Conservation (phyloP, 2,329 filamentous ascomycete genomes). For the Achaetomium macrosporum region DNA sequence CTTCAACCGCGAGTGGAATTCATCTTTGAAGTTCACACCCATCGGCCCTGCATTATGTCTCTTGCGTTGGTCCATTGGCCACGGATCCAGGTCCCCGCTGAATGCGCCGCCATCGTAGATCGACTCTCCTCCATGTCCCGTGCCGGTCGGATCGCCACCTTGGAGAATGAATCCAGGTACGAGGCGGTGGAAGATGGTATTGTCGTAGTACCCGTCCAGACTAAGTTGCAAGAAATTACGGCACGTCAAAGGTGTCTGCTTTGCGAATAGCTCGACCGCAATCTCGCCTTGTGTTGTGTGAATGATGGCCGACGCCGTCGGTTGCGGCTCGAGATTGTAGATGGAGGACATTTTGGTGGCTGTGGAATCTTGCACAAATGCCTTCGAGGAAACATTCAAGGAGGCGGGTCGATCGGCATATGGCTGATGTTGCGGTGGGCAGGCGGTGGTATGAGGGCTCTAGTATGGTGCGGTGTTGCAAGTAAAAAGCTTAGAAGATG, state of each 20-base stretch:
- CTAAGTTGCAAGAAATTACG: conserved; percentile 95
- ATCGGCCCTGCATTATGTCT: conserved; percentile 54
- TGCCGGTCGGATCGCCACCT: conserved; percentile 90
- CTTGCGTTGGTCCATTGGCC: conserved; percentile 60
- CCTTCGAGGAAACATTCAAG: neutral
- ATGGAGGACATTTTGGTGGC: conserved; percentile 66
- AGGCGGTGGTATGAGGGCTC: neutral
- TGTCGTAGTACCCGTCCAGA: conserved; percentile 91
- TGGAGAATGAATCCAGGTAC: conserved; percentile 90
- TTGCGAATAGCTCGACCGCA: conserved; percentile 87
- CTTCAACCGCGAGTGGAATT: conserved; percentile 86
- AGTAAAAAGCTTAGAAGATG: neutral
- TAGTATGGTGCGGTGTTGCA: neutral
- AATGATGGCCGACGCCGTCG: conserved; percentile 84
- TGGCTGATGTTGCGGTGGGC: neutral
- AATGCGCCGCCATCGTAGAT: conserved; percentile 84
- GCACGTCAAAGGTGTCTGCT: conserved; percentile 83
- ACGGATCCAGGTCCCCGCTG: conserved; percentile 65
- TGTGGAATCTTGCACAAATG: neutral
- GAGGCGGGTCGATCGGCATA: neutral
- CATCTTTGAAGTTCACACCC: conserved; percentile 66
- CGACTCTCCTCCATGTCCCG: conserved; percentile 83
- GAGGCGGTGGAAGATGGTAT: conserved; percentile 89
- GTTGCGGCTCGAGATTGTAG: conserved; percentile 92
- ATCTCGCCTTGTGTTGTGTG: conserved; percentile 88